A percentile compares a stretch with the other conserved stretches of the same genome.
Conservation (phyloP, 108 stramenopile species). For the Schizochytrium sp. region DNA sequence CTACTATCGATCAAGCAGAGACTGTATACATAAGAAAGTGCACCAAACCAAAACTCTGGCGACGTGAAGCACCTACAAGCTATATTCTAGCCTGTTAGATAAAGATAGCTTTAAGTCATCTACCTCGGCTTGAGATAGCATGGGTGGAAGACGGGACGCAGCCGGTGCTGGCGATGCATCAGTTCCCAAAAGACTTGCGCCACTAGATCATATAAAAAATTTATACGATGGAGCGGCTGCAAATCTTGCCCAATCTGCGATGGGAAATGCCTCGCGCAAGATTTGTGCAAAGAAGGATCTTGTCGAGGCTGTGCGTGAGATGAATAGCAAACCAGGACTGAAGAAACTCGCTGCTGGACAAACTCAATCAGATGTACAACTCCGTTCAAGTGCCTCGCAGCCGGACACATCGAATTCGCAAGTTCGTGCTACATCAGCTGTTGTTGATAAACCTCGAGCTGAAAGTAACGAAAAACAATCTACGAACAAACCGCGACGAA, state of each 20-base stretch:
- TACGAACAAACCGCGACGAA: neutral
- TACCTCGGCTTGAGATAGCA: neutral
- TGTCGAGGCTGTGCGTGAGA: constrained; percentile 26
- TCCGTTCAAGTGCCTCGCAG: too few relatives aligned
- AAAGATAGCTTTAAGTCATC: neutral
- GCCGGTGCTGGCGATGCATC: neutral
- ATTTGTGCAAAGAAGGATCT: constrained; percentile 35
- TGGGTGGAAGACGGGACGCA: neutral
- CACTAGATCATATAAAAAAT: constrained; percentile 17
- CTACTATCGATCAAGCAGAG: too few relatives aligned
- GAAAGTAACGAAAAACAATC: neutral
- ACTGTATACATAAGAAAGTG: too few relatives aligned
- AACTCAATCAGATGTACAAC: neutral
- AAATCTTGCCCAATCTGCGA: neutral
- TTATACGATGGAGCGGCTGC: constrained; percentile 2
- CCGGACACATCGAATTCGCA: too few relatives aligned
- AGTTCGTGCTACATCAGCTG: too few relatives aligned
- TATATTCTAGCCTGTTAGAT: too few relatives aligned
- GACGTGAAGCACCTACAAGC: too few relatives aligned
- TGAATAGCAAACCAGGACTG: constrained; percentile 22
- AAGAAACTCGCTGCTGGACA: neutral
- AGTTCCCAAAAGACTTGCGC: neutral
- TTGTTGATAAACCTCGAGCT: too few relatives aligned
- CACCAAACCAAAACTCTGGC: too few relatives aligned
- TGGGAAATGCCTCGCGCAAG: neutral